Percentiles rank a stretch among this genome's conserved stretches.
phyloP scores from a whole-genome alignment of 164 flowering plant species.

The Aristolochia californica region DNA sequence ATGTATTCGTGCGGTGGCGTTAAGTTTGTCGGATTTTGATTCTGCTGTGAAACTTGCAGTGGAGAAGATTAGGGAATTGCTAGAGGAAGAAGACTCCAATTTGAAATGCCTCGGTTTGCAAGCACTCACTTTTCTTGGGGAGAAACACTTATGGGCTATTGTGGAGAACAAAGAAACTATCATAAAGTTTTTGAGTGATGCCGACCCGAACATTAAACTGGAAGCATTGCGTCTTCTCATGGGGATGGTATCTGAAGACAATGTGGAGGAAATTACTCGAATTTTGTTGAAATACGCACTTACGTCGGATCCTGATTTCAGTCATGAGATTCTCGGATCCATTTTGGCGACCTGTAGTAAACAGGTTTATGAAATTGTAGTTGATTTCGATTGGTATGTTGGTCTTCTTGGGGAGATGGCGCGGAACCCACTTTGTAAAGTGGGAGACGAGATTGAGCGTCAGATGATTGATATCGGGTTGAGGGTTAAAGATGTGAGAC shows the following conservation, averaged over 20 bases:
- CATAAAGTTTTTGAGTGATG: slow-evolving; percentile 72
- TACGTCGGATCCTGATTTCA: slow-evolving; percentile 85
- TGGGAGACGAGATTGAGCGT: slow-evolving; percentile 73
- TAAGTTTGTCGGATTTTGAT: slow-evolving; percentile 56
- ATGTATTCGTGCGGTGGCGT: slow-evolving; percentile 63
- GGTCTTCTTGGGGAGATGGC: slow-evolving; percentile 89
- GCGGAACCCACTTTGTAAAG: slow-evolving; percentile 68
- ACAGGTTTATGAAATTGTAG: slow-evolving; percentile 60
- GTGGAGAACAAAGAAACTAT: slow-evolving; percentile 80
- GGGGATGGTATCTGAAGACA: slow-evolving; percentile 73
- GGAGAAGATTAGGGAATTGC: slow-evolving; percentile 51
- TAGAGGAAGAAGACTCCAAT: slow-evolving; percentile 74
- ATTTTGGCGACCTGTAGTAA: slow-evolving; percentile 52
- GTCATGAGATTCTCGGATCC: slow-evolving; percentile 69
- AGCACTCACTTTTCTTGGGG: slow-evolving; percentile 46
- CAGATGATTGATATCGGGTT: slow-evolving; percentile 84
- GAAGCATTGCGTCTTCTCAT: slow-evolving; percentile 66
- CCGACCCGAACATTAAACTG: slow-evolving; percentile 56
- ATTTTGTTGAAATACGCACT: slow-evolving; percentile 68
- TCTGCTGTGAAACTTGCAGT: slow-evolving; percentile 63
- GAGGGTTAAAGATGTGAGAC: slow-evolving; percentile 83
- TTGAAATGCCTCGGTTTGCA: slow-evolving; percentile 84
- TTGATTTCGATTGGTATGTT: slow-evolving; percentile 93
- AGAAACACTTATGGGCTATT: slow-evolving; percentile 72
- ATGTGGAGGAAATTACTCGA: slow-evolving; percentile 58